Percentiles rank a stretch among this genome's conserved stretches.
Conservation (phyloP, 2,329 filamentous ascomycete genomes). For the Domatiomyces globalis region DNA sequence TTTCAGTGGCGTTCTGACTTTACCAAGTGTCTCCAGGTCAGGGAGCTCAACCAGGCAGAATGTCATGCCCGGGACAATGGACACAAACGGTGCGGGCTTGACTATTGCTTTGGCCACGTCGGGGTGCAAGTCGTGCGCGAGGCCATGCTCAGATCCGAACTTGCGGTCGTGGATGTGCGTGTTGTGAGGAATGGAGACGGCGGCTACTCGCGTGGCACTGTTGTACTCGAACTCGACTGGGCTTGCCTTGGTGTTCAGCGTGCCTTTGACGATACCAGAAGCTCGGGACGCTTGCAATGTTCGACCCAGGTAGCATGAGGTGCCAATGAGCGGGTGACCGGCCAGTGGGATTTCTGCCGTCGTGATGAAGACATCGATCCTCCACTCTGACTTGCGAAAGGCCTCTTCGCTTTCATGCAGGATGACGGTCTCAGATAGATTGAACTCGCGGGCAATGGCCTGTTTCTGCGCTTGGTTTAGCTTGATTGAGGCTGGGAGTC, state of each 20-base stretch:
- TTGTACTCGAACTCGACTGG: background rate
- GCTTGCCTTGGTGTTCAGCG: background rate
- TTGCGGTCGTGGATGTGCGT: background rate
- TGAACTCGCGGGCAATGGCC: constrained; percentile 42
- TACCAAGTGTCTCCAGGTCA: constrained; percentile 43
- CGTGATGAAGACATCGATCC: constrained; percentile 41
- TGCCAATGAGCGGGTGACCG: constrained; percentile 44
- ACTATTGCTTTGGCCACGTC: background rate
- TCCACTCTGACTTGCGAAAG: constrained; percentile 18
- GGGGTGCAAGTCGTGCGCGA: constrained; percentile 15
- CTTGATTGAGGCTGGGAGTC: constrained; percentile 25
- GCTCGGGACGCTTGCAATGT: constrained; percentile 3
- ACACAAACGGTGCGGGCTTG: constrained; percentile 18
- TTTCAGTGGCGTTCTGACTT: constrained; percentile 20
- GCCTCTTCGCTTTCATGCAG: constrained; percentile 28
- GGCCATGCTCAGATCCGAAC: constrained; percentile 20
- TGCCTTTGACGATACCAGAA: background rate
- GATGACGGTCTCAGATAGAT: constrained; percentile 45
- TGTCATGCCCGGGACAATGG: constrained; percentile 29
- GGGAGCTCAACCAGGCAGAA: constrained; percentile 54
- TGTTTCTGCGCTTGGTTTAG: constrained; percentile 38
- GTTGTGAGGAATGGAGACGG: constrained; percentile 4
- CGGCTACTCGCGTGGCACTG: background rate
- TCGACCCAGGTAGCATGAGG: constrained; percentile 34
- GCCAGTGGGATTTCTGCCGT: constrained; percentile 42